Base-by-base conservation (phyloP, 1,284 basidiomycete species). In the Thecaphora thlaspeos region DNA sequence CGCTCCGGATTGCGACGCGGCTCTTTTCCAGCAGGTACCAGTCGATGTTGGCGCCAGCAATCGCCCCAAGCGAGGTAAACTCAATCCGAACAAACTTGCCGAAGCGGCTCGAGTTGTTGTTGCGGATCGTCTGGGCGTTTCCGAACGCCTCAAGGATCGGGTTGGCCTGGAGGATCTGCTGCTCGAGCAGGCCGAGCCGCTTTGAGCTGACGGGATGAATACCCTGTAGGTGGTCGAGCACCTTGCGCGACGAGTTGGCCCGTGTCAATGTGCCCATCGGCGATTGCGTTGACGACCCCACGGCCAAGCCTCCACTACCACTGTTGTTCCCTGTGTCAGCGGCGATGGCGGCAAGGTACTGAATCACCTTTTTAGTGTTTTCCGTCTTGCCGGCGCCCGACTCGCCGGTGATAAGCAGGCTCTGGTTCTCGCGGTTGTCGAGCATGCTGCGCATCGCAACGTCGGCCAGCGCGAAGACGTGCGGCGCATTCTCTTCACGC, bases 11-110 rank as follows among this genome's bases (percentile, higher is more conserved):
- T 28, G 73, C 71, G 30, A 99, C 93, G 70, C 95, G 82, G 76
- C 91, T 94, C 83, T 98, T 98, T 82, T 99, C 95, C 43, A 99
- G 81, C 38, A 99, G 82, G 78, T 99, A 99, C 95, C 95, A 98
- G 78, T 98, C 93, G 61, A 98, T 94, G 75, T 94, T 96, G 37
- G 95, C 95, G 2, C 95, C 95, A 1, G 92, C 90, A 52, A 99
- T 99, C 59, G 91, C 91, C 0, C 94, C 94, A 52, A 90, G 86
- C 0, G 90, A 88, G 0, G 90, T 87, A 78, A 99, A 98, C 74
- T 89, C 90, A 68, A 99, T 98, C 43, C 92, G 84, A 36, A 99
- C 90, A 78, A 98, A 98, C 80, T 99, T 98, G 23, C 92, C 61
- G 78, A 97, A 98, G 41, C 95, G 89, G 84, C 90, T 93, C 9